Evolutionary conservation across 2,329 filamentous ascomycete species (phyloP), one percentile per base, ranked within the genome.

Genomic region (Mycosphaerelloides madeirae): DNA sequence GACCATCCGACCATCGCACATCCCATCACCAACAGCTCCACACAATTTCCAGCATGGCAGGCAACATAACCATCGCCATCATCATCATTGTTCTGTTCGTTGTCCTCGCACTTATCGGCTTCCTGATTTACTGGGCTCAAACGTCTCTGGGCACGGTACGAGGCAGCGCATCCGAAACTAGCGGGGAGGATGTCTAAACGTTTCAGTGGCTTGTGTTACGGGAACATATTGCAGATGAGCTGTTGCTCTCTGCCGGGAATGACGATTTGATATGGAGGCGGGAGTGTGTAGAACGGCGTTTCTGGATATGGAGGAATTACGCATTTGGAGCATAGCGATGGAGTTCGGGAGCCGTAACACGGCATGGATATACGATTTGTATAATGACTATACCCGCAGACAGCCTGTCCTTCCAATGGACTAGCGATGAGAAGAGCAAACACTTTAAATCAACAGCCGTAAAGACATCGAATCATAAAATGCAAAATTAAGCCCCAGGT

Each of bases 81-180:
- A 75, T 75, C 62, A 69, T 75, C 61, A 66, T 75, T 55, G 68
- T 75, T 61, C 72, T 75, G 57, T 74, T 75, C 65, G 65, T 74
- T 57, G 64, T 74, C 39, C 69, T 75, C 41, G 69, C 68, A 22
- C 57, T 71, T 20, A 71, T 75, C 61, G 72, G 66, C 35, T 74
- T 74, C 61, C 52, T 64, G 34, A 74, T 75, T 60, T 75, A 71
- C 65, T 70, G 68, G 60, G 65, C 72, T 33, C 71, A 73, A 56
- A 69, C 65, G 11, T 58, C 60, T 28, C 58, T 65, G 41, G 54
- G 53, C 32, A 32, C 57, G 19, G 46, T 41, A 44, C 46, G 57
- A 32, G 54, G 57, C 8, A 57, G 53, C 25, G 51, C 48, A 3
- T 59, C 53, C 19, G 55, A 53, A 20, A 62, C 56, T 29, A 60